Evolutionary conservation across 2,329 filamentous ascomycete species (phyloP).

Genomic region (Calycina herbarum): DNA sequence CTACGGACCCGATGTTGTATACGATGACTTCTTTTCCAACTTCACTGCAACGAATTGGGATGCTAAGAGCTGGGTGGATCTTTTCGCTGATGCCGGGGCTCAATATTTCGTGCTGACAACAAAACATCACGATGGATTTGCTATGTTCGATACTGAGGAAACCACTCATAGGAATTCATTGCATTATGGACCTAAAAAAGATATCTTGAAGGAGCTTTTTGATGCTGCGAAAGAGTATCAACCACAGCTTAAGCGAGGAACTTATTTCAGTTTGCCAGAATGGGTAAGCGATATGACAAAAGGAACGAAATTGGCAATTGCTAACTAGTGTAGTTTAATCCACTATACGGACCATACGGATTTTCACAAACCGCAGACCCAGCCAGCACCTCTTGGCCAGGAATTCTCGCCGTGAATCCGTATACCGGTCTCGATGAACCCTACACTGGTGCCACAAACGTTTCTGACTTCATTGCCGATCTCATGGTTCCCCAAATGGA

Average conservation of each 20-base stretch:
- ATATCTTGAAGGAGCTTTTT: conserved; percentile 46
- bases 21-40: conserved; percentile 56
- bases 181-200: conserved; percentile 43
- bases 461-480: conserved; percentile 45
- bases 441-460: conserved; percentile 44
- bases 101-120: conserved; percentile 48
- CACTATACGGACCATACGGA: conserved; percentile 46
- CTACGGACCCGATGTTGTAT: conserved; percentile 51
- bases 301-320: background rate
- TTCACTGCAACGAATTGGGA: conserved; percentile 53
- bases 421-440: conserved; percentile 45
- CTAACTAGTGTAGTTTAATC: conserved; percentile 40
- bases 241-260: conserved; percentile 45
- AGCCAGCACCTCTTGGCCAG: conserved; percentile 40
- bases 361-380: conserved; percentile 40
- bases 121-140: conserved; percentile 51
- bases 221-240: conserved; percentile 44
- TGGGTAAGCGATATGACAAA: conserved; percentile 35
- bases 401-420: conserved; percentile 44
- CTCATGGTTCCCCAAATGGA: conserved; percentile 50
- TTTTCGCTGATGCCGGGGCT: conserved; percentile 52
- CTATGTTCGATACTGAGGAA: conserved; percentile 44
- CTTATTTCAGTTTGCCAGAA: conserved; percentile 51
- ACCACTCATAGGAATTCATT: conserved; percentile 44
- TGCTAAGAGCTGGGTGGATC: conserved; percentile 54